Base-by-base conservation (phyloP, 148 eudicot genomes). In the Polygonum maritimum region DNA sequence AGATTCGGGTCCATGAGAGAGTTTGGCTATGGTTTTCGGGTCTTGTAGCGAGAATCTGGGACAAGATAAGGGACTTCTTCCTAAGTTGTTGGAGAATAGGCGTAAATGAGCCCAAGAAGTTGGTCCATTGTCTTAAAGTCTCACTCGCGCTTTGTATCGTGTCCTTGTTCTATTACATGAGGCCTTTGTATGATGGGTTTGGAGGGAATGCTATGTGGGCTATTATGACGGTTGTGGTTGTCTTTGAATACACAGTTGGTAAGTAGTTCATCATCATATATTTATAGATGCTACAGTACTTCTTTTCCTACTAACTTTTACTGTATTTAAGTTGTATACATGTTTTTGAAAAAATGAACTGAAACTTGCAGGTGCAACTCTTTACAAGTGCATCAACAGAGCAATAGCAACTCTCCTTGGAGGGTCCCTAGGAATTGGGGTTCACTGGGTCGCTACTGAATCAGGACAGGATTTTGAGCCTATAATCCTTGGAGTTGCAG, bases 191-290 rank as follows among this genome's bases (percentile, higher is more conserved):
- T 79, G 88, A 92, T 7, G 87, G 97, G 39, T 85, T 92, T 60
- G 98, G 98, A 57, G 90, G 91, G 62, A 90, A 81, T 88, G 97
- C 97, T 78, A 94, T 94, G 96, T 94, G 97, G 97, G 97, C 97
- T 1, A 80, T 94, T 21, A 89, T 94, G 97, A 94, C 98, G 0
- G 96, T 92, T 40, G 97, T 92, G 58, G 96, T 94, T 1, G 98
- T 87, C 33, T 90, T 89, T 63, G 97, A 94, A 77, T 94, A 89
- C 81, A 88, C 92, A 6, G 92, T 89, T 1, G 98, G 98, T 94
- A 84, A 49, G 87, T 76, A 36, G 11, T 22, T 19, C 13, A 44
- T 26, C 0, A 26, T 22, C 31, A 26, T 26, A 60, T 0, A 19
- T 18, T 16, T 15, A 55, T 41, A 4, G 45, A 48, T 12, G 49